Evolutionary conservation across 2,329 filamentous ascomycete genomes (phyloP), one percentile per base, ranked within the genome.

Genomic region (Lecanicillium sp.): DNA sequence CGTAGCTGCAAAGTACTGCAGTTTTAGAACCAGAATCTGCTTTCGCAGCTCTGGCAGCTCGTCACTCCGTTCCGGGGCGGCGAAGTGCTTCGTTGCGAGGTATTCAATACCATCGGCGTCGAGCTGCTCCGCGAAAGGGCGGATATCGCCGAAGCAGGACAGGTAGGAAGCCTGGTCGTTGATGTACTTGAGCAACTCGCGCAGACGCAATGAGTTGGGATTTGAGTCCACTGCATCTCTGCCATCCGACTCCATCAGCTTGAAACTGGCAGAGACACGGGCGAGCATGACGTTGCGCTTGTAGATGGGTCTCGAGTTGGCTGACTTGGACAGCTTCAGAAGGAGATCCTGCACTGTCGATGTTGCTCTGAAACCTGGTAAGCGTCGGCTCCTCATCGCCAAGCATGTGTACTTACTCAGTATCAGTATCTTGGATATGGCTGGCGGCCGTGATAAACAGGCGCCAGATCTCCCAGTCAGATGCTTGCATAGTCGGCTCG

Each of bases 111-210:
- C 73, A 1, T 62, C 55, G 2, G 66, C 60, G 1, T 58, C 63
- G 0, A 81, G 64, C 17, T 61, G 58, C 33, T 71, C 66, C 3
- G 73, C 60, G 47, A 72, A 75, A 1, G 53, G 52, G 51, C 70
- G 75, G 33, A 77, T 55, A 41, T 77, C 74, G 27, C 70, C 67
- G 47, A 78, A 77, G 48, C 65, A 73, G 6, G 66, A 62, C 4
- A 63, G 58, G n/a, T 61, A 66, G 0, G 52, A 52, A n/a, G 58
- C 61, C 45, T 71, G 62, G 27, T 63, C 59, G 2, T 63, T 52
- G 17, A 73, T 56, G 37, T 69, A 69, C 11, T 58, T 55, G 11
- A 65, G 48, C 10, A 75, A 51, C 26, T 67, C 64, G 14, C 50
- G 54, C 5, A 69, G 44, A 11, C 66, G 59, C 11, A 62, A 43